Conservation (phyloP, 768 basidiomycete genomes). For the Austroboletus eburneus region DNA sequence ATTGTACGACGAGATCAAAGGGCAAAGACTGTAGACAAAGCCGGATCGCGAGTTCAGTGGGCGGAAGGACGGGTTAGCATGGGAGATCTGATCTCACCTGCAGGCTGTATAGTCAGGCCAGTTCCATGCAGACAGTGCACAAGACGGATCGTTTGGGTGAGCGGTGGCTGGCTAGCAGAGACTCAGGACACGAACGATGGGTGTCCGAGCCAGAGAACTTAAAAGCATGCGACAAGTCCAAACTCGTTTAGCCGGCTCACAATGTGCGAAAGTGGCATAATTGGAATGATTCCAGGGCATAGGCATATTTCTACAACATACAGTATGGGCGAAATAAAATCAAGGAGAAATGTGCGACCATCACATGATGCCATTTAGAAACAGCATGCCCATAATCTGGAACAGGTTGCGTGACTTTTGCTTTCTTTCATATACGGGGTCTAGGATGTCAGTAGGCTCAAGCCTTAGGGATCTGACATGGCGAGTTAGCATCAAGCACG, state of each 20-base stretch:
- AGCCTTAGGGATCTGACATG: constrained; percentile 21
- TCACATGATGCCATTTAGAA: constrained; percentile 22
- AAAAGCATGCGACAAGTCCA: constrained; percentile 9
- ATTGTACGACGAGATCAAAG: constrained; percentile 39
- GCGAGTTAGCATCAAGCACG: constrained; percentile 1
- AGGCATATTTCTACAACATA: constrained; percentile 5
- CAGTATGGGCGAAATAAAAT: not conserved
- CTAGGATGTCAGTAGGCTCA: constrained; percentile 26
- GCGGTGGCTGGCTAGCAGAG: not conserved
- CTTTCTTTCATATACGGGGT: constrained; percentile 2
- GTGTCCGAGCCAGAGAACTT: constrained; percentile 17
- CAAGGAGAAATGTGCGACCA: not conserved
- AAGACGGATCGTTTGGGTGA: not conserved
- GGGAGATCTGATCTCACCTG: constrained; percentile 20
- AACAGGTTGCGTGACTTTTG: constrained; percentile 5
- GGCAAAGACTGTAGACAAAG: constrained; percentile 18
- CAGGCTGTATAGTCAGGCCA: constrained; percentile 17
- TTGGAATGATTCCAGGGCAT: not conserved
- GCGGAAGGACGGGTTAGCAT: not conserved
- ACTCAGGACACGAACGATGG: constrained; percentile 10
- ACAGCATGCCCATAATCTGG: constrained; percentile 10
- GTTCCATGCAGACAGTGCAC: constrained; percentile 26
- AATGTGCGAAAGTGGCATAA: constrained; percentile 27
- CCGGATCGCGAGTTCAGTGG: constrained; percentile 3
- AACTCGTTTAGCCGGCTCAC: constrained; percentile 18